A percentile compares a stretch with the other conserved stretches of the same genome.
phyloP scores from a whole-genome alignment of 345 rosid species.

The Rubroshorea leprosula region DNA sequence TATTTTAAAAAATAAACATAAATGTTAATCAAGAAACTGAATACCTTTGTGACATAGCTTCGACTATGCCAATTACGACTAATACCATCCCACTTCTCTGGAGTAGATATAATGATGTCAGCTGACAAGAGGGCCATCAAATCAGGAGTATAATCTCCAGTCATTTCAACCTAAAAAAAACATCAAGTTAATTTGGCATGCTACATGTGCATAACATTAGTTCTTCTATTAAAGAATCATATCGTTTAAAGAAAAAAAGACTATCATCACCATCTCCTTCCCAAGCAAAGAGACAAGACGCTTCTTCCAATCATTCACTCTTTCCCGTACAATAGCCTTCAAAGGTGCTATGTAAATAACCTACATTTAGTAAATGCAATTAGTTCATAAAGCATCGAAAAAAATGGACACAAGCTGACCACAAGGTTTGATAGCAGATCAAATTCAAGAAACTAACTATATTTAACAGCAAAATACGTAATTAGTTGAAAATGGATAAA shows the following conservation, averaged over 20 bases:
- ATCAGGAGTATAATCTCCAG: constrained; percentile 99
- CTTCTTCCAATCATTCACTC: constrained; percentile 95
- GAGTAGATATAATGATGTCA: constrained; percentile 93
- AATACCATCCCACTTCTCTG: constrained; percentile 99
- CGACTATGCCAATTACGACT: constrained; percentile 99
- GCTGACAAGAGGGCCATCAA: constrained; percentile 95
- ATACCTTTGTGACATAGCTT: constrained; percentile 90
- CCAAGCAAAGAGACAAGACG: constrained; percentile 82
- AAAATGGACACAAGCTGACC: not conserved
- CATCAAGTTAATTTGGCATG: not conserved
- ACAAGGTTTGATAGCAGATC: not conserved
- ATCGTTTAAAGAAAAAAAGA: not conserved
- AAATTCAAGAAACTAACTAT: not conserved
- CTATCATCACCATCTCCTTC: constrained; percentile 63
- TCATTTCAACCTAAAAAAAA: constrained; percentile 82
- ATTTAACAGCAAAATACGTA: not conserved
- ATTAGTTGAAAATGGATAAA: not conserved
- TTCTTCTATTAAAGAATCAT: not conserved
- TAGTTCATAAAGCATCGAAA: constrained; percentile 4
- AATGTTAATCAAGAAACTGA: constrained; percentile 1
- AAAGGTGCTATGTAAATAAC: constrained; percentile 96
- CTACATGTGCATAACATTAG: not conserved
- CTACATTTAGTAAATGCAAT: constrained; percentile 31
- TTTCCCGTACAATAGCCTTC: constrained; percentile 97
- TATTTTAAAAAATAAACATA: constrained; percentile 1